phyloP scores from a whole-genome alignment of 257 asterid species.

The Echites panduratus region DNA sequence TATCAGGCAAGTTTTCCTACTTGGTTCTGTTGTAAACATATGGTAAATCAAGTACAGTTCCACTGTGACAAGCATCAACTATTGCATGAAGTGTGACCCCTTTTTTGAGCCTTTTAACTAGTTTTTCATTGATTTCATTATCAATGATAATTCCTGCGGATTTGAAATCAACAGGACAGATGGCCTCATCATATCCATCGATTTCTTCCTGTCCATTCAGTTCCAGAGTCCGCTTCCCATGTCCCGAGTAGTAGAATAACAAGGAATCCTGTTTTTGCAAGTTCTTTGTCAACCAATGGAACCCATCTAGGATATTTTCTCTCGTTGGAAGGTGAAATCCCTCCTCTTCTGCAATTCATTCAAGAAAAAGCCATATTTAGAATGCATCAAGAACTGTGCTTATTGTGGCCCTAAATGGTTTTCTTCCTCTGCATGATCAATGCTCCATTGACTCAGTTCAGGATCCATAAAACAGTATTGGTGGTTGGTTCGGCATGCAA shows the following conservation, averaged over 20 bases:
- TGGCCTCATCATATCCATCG: conserved; percentile 45
- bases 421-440: not conserved
- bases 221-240: conserved; percentile 31
- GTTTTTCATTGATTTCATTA: conserved; percentile 43
- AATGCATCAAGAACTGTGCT: not conserved
- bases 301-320: conserved; percentile 29
- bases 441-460: not conserved
- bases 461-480: not conserved
- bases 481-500: not conserved
- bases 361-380: not conserved
- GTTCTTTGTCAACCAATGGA: conserved; percentile 33
- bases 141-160: conserved; percentile 49
- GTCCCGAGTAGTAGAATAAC: conserved; percentile 50
- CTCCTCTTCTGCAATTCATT: conserved; percentile 41
- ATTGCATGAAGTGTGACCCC: conserved; percentile 68
- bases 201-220: conserved; percentile 21
- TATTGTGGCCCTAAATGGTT: not conserved
- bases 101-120: conserved; percentile 42
- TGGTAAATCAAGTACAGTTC: conserved; percentile 68
- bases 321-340: conserved; percentile 37
- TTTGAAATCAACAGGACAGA: conserved; percentile 64
- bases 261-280: conserved; percentile 34
- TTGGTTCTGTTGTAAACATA: conserved; percentile 27
- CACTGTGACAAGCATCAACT: conserved; percentile 75
- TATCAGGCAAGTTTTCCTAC: conserved; percentile 25